Conservation (phyloP, 2,329 filamentous ascomycete species). For the Penicillium fuscoglaucum region DNA sequence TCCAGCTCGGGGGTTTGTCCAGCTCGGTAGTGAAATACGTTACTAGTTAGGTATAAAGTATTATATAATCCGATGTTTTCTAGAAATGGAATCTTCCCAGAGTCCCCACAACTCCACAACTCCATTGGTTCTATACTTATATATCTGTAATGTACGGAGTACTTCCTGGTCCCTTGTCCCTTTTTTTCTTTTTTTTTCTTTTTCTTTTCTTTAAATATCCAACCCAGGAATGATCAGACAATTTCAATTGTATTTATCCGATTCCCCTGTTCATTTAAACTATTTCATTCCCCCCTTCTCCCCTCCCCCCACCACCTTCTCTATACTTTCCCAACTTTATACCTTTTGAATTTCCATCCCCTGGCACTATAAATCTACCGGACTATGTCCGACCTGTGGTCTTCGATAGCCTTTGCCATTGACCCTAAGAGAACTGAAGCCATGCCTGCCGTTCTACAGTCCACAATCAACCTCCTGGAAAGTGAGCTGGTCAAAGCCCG, state of each 20-base stretch:
- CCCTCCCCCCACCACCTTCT: neutral
- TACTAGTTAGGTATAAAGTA: neutral
- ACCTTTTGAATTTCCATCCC: neutral
- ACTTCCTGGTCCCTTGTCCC: neutral
- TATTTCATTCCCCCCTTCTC: constrained; percentile 4
- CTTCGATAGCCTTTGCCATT: constrained; percentile 38
- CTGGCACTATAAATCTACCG: constrained; percentile 18
- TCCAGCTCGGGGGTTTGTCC: too few relatives aligned
- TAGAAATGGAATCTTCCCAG: constrained; percentile 14
- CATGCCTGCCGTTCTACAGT: constrained; percentile 45
- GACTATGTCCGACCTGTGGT: constrained; percentile 42
- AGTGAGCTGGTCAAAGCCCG: constrained; percentile 44
- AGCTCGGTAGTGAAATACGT: too few relatives aligned
- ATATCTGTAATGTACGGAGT: neutral
- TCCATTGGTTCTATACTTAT: neutral
- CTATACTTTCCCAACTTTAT: neutral
- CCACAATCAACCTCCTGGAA: constrained; percentile 44
- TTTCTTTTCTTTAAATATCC: neutral
- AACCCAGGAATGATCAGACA: neutral
- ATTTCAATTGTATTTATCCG: neutral
- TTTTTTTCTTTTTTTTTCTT: neutral
- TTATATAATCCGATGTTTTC: neutral
- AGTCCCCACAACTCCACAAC: neutral
- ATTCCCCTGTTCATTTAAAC: constrained; percentile 5
- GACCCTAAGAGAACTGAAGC: constrained; percentile 37